Percentiles rank a stretch among this genome's conserved stretches.
These are phyloP conservation scores for Artomyces pyxidatus DNA, from an alignment of 768 basidiomycete species.

Conservation along the genomic window DNA sequence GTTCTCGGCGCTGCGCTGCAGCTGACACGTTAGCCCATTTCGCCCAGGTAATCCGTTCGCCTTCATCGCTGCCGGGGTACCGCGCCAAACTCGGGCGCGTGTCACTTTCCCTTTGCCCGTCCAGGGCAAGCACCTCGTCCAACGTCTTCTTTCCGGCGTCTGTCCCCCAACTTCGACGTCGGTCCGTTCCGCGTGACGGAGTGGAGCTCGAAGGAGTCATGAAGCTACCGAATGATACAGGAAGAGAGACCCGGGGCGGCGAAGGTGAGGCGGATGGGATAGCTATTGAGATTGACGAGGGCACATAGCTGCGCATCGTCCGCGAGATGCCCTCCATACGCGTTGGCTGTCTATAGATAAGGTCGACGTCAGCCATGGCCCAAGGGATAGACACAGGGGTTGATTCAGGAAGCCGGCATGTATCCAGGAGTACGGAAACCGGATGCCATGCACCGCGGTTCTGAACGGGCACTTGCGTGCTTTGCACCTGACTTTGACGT, in stretches of 20 bases:
- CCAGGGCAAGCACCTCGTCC: constrained; percentile 20
- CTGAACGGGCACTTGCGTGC: no score
- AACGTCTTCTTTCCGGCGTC: constrained; percentile 11
- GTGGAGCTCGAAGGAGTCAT: constrained; percentile 22
- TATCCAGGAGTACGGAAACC: no score
- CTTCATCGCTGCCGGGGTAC: constrained; percentile 22
- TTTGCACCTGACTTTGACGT: no score
- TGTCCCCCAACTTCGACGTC: constrained; percentile 9
- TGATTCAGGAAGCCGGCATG: no score
- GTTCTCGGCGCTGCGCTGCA: constrained; percentile 6
- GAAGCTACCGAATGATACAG: constrained; percentile 39
- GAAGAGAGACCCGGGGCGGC: constrained; percentile 41
- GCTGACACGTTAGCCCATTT: constrained; percentile 31
- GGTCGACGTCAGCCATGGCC: no score
- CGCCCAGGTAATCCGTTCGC: constrained; percentile 36
- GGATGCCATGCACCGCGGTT: no score
- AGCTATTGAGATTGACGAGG: constrained; percentile 42
- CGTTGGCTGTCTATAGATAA: constrained; percentile 37
- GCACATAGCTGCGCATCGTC: constrained; percentile 46
- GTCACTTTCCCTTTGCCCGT: constrained; percentile 8
- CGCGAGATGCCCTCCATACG: constrained; percentile 45
- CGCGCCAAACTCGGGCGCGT: constrained; percentile 13
- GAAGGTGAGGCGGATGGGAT: constrained; percentile 41
- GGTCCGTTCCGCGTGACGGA: constrained; percentile 4
- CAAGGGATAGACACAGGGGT: no score